These are phyloP conservation scores for Phylloporus arenicola DNA, from an alignment of 768 basidiomycete genomes.

Conservation along the genomic window DNA sequence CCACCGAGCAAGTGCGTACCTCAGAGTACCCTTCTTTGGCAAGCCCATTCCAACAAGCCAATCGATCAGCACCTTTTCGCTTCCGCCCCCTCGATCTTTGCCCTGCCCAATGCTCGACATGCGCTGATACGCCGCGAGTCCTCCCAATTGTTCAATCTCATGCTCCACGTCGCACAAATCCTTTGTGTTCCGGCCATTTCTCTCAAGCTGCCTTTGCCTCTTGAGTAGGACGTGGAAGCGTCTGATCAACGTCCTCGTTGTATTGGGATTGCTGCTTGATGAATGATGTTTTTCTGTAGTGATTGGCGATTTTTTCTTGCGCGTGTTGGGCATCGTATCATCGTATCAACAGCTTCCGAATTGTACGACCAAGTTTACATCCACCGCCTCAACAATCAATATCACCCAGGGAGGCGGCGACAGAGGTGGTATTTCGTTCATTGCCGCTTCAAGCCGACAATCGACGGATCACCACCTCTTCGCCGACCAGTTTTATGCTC, in stretches of 20 bases:
- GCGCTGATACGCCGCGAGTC: constrained; percentile 72
- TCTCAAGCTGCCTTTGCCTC: constrained; percentile 50
- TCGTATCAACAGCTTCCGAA: background rate
- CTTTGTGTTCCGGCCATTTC: constrained; percentile 15
- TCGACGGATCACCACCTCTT: too few species aligned
- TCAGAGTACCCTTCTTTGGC: constrained; percentile 24
- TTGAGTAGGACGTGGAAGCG: constrained; percentile 79
- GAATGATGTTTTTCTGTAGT: constrained; percentile 24
- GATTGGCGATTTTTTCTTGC: constrained; percentile 43
- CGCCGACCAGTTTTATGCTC: too few species aligned
- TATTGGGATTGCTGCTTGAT: constrained; percentile 47
- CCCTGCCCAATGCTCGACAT: constrained; percentile 82
- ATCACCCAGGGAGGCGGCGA: too few species aligned
- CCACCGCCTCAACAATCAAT: too few species aligned
- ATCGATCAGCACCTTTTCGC: constrained; percentile 68
- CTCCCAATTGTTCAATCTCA: constrained; percentile 68
- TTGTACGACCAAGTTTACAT: too few species aligned
- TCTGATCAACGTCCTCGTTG: constrained; percentile 71
- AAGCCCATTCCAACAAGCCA: constrained; percentile 64
- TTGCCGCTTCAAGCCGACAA: too few species aligned
- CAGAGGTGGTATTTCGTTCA: too few species aligned
- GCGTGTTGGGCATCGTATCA: constrained; percentile 36
- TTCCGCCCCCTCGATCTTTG: constrained; percentile 80
- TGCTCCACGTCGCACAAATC: constrained; percentile 50
- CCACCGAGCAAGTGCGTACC: constrained; percentile 25